Percentiles rank a stretch among this genome's conserved stretches.
Evolutionary conservation across 371 early-diverging fungal species (phyloP).

Genomic region (Capillidium rhysosporum): DNA sequence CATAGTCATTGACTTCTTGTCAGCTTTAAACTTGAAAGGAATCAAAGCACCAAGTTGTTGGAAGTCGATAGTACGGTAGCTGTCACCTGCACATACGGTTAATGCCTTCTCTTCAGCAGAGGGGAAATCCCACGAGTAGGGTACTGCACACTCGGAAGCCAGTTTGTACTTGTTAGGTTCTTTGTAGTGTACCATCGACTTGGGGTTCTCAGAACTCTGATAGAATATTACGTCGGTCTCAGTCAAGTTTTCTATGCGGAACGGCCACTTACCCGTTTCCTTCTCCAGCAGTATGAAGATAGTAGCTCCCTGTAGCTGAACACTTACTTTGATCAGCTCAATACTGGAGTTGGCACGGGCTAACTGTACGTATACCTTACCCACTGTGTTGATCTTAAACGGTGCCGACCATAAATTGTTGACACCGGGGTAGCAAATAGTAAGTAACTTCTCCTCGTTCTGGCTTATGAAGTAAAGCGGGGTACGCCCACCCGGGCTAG

Average conservation of each 20-base stretch:
- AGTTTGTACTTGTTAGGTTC: constrained; percentile 23
- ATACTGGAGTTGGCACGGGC: constrained; percentile 21
- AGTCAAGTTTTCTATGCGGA: constrained; percentile 69
- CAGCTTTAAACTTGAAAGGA: constrained; percentile 43
- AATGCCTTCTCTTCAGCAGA: constrained; percentile 50
- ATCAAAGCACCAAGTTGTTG: constrained; percentile 77
- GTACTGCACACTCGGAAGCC: constrained; percentile 34
- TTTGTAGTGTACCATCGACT: neutral
- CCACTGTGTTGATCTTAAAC: constrained; percentile 71
- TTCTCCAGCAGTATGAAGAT: constrained; percentile 64
- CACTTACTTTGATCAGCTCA: constrained; percentile 52
- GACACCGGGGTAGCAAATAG: constrained; percentile 42
- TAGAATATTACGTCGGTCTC: constrained; percentile 54
- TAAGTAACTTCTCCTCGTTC: constrained; percentile 38
- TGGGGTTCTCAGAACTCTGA: constrained; percentile 30
- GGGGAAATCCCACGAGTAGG: constrained; percentile 93
- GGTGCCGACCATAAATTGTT: constrained; percentile 79
- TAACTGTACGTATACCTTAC: constrained; percentile 58
- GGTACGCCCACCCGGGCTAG: constrained; percentile 32
- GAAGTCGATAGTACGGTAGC: constrained; percentile 54
- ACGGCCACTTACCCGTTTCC: constrained; percentile 79
- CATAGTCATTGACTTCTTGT: constrained; percentile 22
- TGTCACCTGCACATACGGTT: constrained; percentile 44
- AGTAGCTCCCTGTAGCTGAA: constrained; percentile 67
- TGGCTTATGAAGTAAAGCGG: constrained; percentile 49